Evolutionary conservation across 768 basidiomycete species (phyloP).

Genomic region (Mycena sanguinolenta): DNA sequence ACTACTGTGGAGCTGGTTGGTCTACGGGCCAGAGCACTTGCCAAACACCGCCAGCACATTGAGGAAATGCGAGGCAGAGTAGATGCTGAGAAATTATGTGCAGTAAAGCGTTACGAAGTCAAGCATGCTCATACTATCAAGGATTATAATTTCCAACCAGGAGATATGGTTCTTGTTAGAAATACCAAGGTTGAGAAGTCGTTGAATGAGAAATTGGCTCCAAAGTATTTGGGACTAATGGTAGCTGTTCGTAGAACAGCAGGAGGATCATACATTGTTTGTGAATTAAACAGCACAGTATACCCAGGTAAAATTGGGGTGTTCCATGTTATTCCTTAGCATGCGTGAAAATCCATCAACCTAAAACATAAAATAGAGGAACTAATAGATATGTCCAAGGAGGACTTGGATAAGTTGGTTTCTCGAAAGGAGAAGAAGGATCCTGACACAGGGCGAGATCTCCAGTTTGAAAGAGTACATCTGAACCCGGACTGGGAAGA

Average conservation of each 20-base stretch:
- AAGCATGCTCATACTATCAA: background rate
- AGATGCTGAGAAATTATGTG: background rate
- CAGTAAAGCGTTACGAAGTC: background rate
- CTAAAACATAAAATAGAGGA: too few relatives aligned
- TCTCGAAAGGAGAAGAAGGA: too few relatives aligned
- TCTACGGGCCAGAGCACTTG: too few relatives aligned
- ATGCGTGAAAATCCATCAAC: too few relatives aligned
- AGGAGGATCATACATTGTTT: background rate
- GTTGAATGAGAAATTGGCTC: background rate
- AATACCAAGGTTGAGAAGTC: slow-evolving; percentile 1
- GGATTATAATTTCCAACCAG: slow-evolving; percentile 1
- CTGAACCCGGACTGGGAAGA: too few relatives aligned
- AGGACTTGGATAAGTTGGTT: too few relatives aligned
- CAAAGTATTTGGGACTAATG: background rate
- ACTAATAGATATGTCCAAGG: too few relatives aligned
- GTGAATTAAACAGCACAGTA: background rate
- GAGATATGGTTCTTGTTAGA: slow-evolving; percentile 1
- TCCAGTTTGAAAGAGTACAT: too few relatives aligned
- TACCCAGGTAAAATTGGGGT: slow-evolving; percentile 1
- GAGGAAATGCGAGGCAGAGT: slow-evolving; percentile 1
- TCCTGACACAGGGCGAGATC: too few relatives aligned
- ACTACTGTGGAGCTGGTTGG: too few relatives aligned
- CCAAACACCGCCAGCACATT: background rate
- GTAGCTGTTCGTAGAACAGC: background rate
- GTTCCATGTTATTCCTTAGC: background rate